Conservation (phyloP, 2,329 filamentous ascomycete genomes). For the Hymenoscyphus fraxineus region DNA sequence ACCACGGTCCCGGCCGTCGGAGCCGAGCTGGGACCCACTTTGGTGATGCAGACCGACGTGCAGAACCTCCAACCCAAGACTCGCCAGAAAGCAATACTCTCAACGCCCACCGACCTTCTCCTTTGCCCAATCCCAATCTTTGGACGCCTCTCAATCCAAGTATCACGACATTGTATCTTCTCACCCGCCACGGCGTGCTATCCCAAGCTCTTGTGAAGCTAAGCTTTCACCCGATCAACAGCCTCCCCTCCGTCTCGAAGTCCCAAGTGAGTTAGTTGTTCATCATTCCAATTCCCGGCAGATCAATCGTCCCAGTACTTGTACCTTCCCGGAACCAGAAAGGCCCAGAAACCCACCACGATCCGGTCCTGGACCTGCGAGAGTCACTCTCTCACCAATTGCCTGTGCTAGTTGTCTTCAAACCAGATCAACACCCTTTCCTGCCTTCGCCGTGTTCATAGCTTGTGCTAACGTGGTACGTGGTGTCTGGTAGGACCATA, state of each 20-base stretch:
- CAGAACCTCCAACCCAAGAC: background rate
- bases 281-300: slow-evolving; percentile 1
- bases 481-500: slow-evolving; percentile 6
- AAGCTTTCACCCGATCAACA: background rate
- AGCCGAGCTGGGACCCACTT: background rate
- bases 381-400: background rate
- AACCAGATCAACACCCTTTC: background rate
- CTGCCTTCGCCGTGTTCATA: background rate
- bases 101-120: background rate
- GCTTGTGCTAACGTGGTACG: slow-evolving; percentile 6
- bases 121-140: slow-evolving; percentile 3
- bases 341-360: background rate
- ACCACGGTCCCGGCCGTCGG: background rate
- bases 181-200: background rate
- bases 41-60: no score
- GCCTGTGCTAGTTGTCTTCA: background rate
- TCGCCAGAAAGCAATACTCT: background rate
- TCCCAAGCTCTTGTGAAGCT: slow-evolving; percentile 5
- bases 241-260: background rate
- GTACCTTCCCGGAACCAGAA: background rate
- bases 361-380: background rate
- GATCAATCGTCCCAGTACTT: background rate
- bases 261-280: background rate
- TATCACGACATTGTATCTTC: slow-evolving; percentile 11
- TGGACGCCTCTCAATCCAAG: slow-evolving; percentile 5